Percentiles rank a stretch among this genome's conserved stretches.
Conservation (phyloP, 352 stramenopile genomes). For the Phytophthora cryptogea region DNA sequence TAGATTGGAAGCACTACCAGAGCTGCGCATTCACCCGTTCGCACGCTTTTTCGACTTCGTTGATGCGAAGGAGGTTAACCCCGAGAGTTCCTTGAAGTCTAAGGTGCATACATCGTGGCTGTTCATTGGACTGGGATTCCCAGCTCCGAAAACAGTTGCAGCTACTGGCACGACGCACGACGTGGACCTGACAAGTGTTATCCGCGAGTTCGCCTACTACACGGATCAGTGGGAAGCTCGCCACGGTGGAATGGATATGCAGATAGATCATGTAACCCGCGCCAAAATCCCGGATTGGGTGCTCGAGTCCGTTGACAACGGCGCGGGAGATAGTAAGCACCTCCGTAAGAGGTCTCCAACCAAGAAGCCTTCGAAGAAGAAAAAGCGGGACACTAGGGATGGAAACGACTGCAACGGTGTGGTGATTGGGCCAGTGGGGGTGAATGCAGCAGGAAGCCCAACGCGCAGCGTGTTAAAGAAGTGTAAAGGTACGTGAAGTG, state of each 20-base stretch:
- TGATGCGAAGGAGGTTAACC: conserved; percentile 19
- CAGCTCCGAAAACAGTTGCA: conserved; percentile 36
- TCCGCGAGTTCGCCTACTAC: conserved; percentile 78
- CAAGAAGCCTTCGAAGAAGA: conserved; percentile 31
- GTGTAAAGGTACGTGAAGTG: conserved; percentile 49
- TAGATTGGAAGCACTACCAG: conserved; percentile 65
- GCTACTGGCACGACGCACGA: conserved; percentile 28
- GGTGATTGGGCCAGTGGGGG: conserved; percentile 2
- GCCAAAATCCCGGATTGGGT: conserved; percentile 70
- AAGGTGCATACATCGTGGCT: conserved; percentile 64
- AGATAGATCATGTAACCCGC: conserved; percentile 71
- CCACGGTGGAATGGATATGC: conserved; percentile 80
- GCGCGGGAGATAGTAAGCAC: conserved; percentile 32
- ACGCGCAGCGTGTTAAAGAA: conserved; percentile 34
- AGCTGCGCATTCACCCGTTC: conserved; percentile 73
- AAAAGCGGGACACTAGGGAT: conserved; percentile 30
- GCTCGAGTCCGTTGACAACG: conserved; percentile 40
- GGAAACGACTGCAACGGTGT: conserved; percentile 10
- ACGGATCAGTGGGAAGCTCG: conserved; percentile 80
- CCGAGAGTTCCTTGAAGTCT: conserved; percentile 15
- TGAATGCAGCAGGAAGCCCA: not conserved
- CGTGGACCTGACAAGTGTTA: conserved; percentile 71
- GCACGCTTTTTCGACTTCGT: conserved; percentile 82
- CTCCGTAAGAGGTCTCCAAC: conserved; percentile 25
- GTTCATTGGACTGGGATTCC: conserved; percentile 79